Evolutionary conservation across 192 early-diverging fungal genomes (phyloP), one percentile per base, ranked within the genome.

Genomic region (Lobulomyces angularis): DNA sequence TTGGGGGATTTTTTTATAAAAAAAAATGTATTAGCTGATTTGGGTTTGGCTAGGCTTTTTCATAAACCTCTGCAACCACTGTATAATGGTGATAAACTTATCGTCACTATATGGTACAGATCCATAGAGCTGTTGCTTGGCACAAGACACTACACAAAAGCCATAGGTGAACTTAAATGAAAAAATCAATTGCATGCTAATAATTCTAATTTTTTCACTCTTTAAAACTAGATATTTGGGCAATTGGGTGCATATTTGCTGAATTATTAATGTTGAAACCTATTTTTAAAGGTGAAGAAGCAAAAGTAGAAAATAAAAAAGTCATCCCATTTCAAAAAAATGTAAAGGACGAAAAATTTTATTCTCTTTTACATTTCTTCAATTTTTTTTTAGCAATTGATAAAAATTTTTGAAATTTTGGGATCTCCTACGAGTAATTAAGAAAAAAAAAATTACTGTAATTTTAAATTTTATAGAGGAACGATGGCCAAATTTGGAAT

Each of bases 221-320:
- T n/a, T n/a, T n/a, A n/a, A n/a, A n/a, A 11, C 41, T 45, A 49
- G 90, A 91, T 45, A 91, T 92, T 59, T 91, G 89, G 89, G 85
- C 89, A 1, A 84, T 93, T 27, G 91, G 91, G 16, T 95, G 91
- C 54, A 95, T 95, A 37, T 91, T 93, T 64, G 88, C 91, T 24
- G 91, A 95, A 61, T 78, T 95, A 58, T 66, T 95, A 35, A 80
- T 82, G 44, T 80, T 89, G 24, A 81, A 80, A 59, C 90, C 90
- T 11, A 67, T 96, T 46, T 96, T 94, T 64, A 91, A 90, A 48
- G 91, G 91, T 27, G 80, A 88, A 23, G 91, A 96, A 66, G 90
- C 68, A 37, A 73, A 79, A 50, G 67, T 73, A 51, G 67, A 58
- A 30, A 39, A 11, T 37, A 67, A 72, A 37, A 76, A 74, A 40